Percentiles rank a stretch among this genome's conserved stretches.
Evolutionary conservation across 306 rosid species (phyloP).

Genomic region (Argentina anserina): DNA sequence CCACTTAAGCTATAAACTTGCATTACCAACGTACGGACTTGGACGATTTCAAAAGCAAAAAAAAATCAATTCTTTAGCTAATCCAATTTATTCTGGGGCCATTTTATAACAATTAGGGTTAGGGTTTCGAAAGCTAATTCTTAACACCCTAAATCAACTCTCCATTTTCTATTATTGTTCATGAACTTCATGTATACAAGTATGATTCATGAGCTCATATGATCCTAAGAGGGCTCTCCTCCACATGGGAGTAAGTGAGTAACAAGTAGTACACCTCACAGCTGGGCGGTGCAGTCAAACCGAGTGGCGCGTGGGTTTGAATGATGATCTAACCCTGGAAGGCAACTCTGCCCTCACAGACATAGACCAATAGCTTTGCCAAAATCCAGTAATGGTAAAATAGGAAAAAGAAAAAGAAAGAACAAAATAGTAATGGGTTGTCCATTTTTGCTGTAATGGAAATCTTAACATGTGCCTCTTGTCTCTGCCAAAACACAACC

Average conservation of each 20-base stretch:
- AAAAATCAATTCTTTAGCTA: too few species aligned
- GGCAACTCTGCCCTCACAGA: background rate
- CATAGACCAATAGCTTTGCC: conserved; percentile 12
- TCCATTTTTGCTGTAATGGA: conserved; percentile 46
- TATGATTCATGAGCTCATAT: background rate
- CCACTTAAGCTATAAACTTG: too few species aligned
- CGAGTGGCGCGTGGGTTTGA: conserved; percentile 4
- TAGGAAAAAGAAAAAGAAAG: conserved; percentile 29
- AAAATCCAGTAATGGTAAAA: conserved; percentile 33
- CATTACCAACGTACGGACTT: too few species aligned
- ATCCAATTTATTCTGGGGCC: too few species aligned
- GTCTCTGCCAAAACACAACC: conserved; percentile 23
- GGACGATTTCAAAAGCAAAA: too few species aligned
- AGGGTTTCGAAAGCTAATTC: too few species aligned
- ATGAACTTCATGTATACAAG: background rate
- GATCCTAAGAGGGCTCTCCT: background rate
- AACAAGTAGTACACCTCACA: background rate
- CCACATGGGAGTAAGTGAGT: background rate
- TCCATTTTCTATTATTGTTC: background rate
- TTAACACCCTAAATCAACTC: too few species aligned
- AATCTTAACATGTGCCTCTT: conserved; percentile 1
- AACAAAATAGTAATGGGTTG: conserved; percentile 29
- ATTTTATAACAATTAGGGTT: too few species aligned
- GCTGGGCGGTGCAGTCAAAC: conserved; percentile 1
- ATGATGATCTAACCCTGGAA: background rate